Evolutionary conservation across 2,329 filamentous ascomycete species (phyloP), one percentile per base, ranked within the genome.

Genomic region (Hirsutella rhossiliensis): DNA sequence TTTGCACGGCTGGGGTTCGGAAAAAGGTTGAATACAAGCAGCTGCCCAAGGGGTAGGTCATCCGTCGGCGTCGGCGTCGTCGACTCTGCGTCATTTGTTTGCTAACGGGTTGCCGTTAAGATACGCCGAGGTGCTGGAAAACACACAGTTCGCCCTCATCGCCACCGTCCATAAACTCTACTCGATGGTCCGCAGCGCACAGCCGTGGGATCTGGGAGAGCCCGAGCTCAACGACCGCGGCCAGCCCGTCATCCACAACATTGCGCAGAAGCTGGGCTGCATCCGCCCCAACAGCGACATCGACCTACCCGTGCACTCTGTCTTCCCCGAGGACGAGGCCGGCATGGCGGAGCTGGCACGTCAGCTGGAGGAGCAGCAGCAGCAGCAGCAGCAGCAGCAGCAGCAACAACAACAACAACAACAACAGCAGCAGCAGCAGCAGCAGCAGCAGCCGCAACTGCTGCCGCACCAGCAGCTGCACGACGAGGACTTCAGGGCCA

Each of bases 1-100:
- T 81, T 18, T 81, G 78, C 61, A 80, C 75, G 8, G 76, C 76
- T 15, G 77, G 77, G 8, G 72, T 75, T 13, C 66, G 78, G 48
- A 81, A 80, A 56, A 81, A 81, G 73, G 76, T 76, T n/a, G 77
- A 81, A 54, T 81, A 78, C 58, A 82, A 82, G 64, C 76, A 81
- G 60, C 58, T 81, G 40, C 77, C 78, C 11, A 64, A 73, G 65
- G 77, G 77, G 70, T 80, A 68, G 46, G 71, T 57, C 15, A 15
- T 34, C 8, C 28, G 20, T 5, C n/a, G 11, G 6, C 19, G 5
- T 17, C 30, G 3, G 5, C 2, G 12, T 15, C 19, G 6, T 18
- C 20, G 5, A 5, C 7, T 20, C 9, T 8, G 7, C 17, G 12
- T 18, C 18, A 23, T 38, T 18, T 47, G 37, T 49, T 50, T 54